Base-by-base conservation (phyloP, 495 filamentous ascomycete genomes). In the Penicillium bialowiezense region DNA sequence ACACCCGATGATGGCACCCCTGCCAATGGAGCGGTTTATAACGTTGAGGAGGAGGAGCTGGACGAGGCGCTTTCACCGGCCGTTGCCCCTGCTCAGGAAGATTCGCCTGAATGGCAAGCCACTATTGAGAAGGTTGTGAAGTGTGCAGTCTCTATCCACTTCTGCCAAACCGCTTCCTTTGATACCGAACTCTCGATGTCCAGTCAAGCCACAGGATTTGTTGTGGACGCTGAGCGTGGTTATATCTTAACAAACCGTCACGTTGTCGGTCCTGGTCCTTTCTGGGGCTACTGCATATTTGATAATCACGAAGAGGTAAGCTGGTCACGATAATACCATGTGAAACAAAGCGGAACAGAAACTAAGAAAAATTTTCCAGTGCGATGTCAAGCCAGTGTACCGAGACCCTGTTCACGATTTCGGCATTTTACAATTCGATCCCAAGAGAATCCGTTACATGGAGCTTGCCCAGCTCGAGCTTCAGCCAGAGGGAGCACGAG, bases 321-420 rank as follows among this genome's bases (percentile, higher is more conserved):
- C 62, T 31, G 24, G 14, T 31, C 14, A 37, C 14, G 14, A 6
- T 37, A 17, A 41, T 26, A n/a, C 19, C 6, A 9, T 7, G 17
- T 36, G 18, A 26, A 7, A 32, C 33, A 32, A 19, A 17, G n/a
- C 17, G n/a, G 5, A 21, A 13, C 5, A 12, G 3, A 32, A 3
- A 13, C 10, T 12, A 32, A 32, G 3, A 32, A 32, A 3, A 32
- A 10, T 7, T 13, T 32, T 5, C 29, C 12, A 97, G 80, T 95
- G 91, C 47, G 93, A 97, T 63, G 92, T 95, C 50, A 88, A 88
- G 64, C 93, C 93, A n/a, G 89, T 99, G 32, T 99, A 99, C 67
- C 88, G 93, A 59, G 93, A 99, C 61, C 93, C 93, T 38, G 91
- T 99, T 28, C 93, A 99, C 71, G 93, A 99, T 69, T 99, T 99